Evolutionary conservation across 495 filamentous ascomycete genomes (phyloP), one percentile per base, ranked within the genome.

Genomic region (Pyrenula aspistea): DNA sequence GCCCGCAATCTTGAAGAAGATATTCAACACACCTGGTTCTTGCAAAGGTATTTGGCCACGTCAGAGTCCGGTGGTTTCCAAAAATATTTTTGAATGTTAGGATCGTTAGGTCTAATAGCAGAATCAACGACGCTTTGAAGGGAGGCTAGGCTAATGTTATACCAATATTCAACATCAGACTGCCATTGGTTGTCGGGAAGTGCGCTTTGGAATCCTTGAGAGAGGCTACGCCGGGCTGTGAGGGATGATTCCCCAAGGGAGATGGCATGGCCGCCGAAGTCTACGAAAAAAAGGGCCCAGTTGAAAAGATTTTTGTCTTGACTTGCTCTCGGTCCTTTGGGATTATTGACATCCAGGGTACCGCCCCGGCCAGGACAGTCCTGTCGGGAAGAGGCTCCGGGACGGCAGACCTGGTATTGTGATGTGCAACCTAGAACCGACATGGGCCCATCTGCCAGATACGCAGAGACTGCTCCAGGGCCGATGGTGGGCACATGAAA

Each of bases 151-250:
- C 25, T 19, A 2, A 53, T 57, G 12, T 51, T 20, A 25, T 23
- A 54, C 42, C 51, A 57, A 49, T 62, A 23, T 2, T 15, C 23
- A 21, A 62, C 57, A 24, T 60, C 57, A 2, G 25, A 11, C 24
- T 59, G 57, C 60, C 60, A 62, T 19, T 62, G 60, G 25, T 60
- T 57, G 12, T 25, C 19, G 0, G 60, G 19, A 1, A 62, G 31
- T 51, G 36, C 12, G 54, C 51, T 19, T 50, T 23, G 10, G 54
- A 42, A 1, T 2, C n/a, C n/a, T 12, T 2, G 11, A 56, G 23
- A 12, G 12, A 22, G 54, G n/a, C 1, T 22, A 8, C 23, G 19
- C 31, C 31, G 4, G 4, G 31, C 31, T 42, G 31, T 42, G 4
- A 42, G 15, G 4, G 31, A 4, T 15, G 15, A 42, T 15, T 4